These are phyloP conservation scores for Wickerhamomyces sp. DNA, from an alignment of 1,139 yeast genomes.

Conservation along the genomic window DNA sequence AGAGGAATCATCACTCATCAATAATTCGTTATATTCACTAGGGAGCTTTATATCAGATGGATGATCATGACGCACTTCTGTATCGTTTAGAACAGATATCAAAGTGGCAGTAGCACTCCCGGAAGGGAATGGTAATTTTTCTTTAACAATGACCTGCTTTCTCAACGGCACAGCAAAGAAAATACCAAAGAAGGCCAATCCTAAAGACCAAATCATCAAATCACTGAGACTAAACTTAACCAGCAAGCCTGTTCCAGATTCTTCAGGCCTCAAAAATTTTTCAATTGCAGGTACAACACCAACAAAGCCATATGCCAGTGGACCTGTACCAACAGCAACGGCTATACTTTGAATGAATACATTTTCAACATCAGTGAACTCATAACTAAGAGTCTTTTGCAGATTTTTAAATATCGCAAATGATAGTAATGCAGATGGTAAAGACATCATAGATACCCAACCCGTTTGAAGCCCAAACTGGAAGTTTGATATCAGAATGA, in stretches of 20 bases:
- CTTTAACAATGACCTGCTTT: slow-evolving; percentile 77
- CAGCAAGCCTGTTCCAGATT: slow-evolving; percentile 56
- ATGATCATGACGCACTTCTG: slow-evolving; percentile 47
- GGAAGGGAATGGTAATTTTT: slow-evolving; percentile 87
- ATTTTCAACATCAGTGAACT: slow-evolving; percentile 84
- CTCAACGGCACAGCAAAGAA: slow-evolving; percentile 90
- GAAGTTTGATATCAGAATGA: slow-evolving; percentile 82
- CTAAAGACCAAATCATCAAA: slow-evolving; percentile 75
- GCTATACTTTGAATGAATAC: slow-evolving; percentile 90
- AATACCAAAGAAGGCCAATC: slow-evolving; percentile 90
- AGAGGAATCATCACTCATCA: slow-evolving; percentile 21
- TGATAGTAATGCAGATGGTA: slow-evolving; percentile 88
- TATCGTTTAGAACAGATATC: slow-evolving; percentile 79
- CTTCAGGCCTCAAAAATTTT: slow-evolving; percentile 72
- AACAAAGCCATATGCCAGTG: slow-evolving; percentile 88
- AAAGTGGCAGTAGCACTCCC: slow-evolving; percentile 96
- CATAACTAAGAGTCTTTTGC: slow-evolving; percentile 36
- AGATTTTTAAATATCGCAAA: slow-evolving; percentile 68
- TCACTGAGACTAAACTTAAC: slow-evolving; percentile 37
- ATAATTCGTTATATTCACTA: slow-evolving; percentile 28
- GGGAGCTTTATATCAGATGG: slow-evolving; percentile 24
- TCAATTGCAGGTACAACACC: slow-evolving; percentile 98
- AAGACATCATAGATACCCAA: slow-evolving; percentile 99
- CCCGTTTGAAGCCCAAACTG: slow-evolving; percentile 97
- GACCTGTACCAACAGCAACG: slow-evolving; percentile 97